These are phyloP conservation scores for Sporothrix globosa DNA, from an alignment of 2,329 filamentous ascomycete species.

Conservation along the genomic window DNA sequence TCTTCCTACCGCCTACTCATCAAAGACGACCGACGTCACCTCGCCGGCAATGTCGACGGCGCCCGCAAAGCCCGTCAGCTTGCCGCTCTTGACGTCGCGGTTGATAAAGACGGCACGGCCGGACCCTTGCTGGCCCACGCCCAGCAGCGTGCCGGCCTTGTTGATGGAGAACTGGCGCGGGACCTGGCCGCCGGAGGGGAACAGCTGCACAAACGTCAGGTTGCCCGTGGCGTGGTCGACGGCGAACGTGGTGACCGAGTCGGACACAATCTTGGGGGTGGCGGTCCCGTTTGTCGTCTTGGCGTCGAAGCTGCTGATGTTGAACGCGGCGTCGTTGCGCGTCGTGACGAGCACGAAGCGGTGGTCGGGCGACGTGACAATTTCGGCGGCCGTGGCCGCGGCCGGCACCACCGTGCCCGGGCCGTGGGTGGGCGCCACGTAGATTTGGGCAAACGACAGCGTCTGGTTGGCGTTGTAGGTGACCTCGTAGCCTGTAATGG, in stretches of 20 bases:
- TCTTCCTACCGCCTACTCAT: constrained; percentile 43
- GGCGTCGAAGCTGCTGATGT: constrained; percentile 52
- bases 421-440: constrained; percentile 54
- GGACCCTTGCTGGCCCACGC: constrained; percentile 66
- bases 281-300: constrained; percentile 39
- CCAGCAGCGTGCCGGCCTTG: constrained; percentile 64
- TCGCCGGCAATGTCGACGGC: constrained; percentile 49
- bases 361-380: constrained; percentile 60
- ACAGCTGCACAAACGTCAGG: constrained; percentile 59
- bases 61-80: constrained; percentile 54
- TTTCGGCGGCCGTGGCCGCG: constrained; percentile 57
- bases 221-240: constrained; percentile 59
- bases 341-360: constrained; percentile 70
- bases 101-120: constrained; percentile 63
- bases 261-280: constrained; percentile 55
- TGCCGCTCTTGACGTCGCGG: constrained; percentile 62
- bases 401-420: constrained; percentile 47
- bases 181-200: constrained; percentile 64
- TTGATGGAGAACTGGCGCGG: constrained; percentile 72
- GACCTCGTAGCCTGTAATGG: constrained; percentile 60
- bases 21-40: constrained; percentile 54
- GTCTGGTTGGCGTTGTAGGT: constrained; percentile 51
- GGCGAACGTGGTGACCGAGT: constrained; percentile 66
- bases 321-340: constrained; percentile 62
- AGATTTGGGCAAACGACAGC: constrained; percentile 53